phyloP scores from a whole-genome alignment of 2,329 filamentous ascomycete genomes.

The Colletotrichum ledebouriae region DNA sequence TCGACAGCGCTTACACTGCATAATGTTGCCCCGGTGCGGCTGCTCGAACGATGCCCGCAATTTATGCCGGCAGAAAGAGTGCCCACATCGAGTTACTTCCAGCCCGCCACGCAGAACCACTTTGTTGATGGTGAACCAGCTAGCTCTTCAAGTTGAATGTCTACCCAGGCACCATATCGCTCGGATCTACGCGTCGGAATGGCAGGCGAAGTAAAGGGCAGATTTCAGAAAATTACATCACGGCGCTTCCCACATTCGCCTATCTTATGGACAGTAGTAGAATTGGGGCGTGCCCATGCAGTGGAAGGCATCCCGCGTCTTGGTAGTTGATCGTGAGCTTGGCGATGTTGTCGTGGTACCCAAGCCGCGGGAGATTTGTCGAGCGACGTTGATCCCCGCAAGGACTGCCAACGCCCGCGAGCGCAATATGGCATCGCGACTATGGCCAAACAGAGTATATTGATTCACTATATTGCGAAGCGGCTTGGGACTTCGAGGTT shows the following conservation, averaged over 20 bases:
- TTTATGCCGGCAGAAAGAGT: conserved; percentile 18
- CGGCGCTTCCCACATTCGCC: conserved; percentile 13
- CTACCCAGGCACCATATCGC: background rate
- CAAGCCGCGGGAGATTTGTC: conserved; percentile 32
- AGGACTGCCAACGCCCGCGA: conserved; percentile 8
- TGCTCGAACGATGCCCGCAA: conserved; percentile 8
- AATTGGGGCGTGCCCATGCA: conserved; percentile 17
- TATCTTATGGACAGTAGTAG: background rate
- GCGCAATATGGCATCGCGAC: background rate
- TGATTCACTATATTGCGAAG: conserved; percentile 2
- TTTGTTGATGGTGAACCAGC: conserved; percentile 13
- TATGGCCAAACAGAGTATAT: background rate
- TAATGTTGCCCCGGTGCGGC: conserved; percentile 15
- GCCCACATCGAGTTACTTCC: conserved; percentile 12
- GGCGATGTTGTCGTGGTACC: conserved; percentile 13
- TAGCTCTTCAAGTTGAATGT: conserved; percentile 32
- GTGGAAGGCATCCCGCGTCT: conserved; percentile 11
- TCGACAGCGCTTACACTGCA: conserved; percentile 13
- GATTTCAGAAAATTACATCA: conserved; percentile 2
- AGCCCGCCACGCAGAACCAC: background rate
- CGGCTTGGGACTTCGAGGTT: background rate
- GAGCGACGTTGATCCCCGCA: conserved; percentile 37
- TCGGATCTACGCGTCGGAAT: conserved; percentile 4
- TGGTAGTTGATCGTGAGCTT: conserved; percentile 40
- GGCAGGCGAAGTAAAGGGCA: background rate